These are phyloP conservation scores for Sporodiniella umbellata DNA, from an alignment of 371 early-diverging fungal species.

Conservation along the genomic window DNA sequence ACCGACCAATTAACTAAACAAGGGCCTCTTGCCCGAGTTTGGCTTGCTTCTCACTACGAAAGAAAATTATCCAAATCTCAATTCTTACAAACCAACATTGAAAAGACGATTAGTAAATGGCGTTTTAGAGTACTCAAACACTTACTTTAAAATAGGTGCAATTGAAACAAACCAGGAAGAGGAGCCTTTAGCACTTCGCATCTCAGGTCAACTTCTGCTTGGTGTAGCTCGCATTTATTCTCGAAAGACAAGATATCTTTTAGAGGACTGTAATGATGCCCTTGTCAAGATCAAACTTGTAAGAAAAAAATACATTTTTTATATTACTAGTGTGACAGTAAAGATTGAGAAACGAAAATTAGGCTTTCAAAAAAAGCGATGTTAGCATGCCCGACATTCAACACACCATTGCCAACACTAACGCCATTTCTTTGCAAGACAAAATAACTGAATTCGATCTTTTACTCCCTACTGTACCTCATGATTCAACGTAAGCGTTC, in stretches of 20 bases:
- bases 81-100: constrained; percentile 87
- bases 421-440: constrained; percentile 87
- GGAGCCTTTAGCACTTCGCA: constrained; percentile 85
- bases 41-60: constrained; percentile 98
- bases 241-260: constrained; percentile 92
- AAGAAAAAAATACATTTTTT: constrained; percentile 9
- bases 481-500: constrained; percentile 37
- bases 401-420: constrained; percentile 61
- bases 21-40: constrained; percentile 94
- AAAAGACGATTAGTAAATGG: constrained; percentile 79
- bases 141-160: constrained; percentile 53
- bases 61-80: constrained; percentile 93
- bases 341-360: no score
- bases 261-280: constrained; percentile 98
- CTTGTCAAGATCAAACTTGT: constrained; percentile 91
- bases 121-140: no score
- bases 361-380: constrained; percentile 84
- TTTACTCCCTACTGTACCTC: constrained; percentile 72
- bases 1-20: constrained; percentile 59
- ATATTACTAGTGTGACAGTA: no score
- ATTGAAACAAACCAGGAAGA: constrained; percentile 80
- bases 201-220: constrained; percentile 95
- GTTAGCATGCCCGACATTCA: constrained; percentile 86
- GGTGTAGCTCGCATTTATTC: constrained; percentile 97
- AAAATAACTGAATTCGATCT: constrained; percentile 88